Conservation (phyloP, 495 filamentous ascomycete genomes). For the Penicillium diatomitis region DNA sequence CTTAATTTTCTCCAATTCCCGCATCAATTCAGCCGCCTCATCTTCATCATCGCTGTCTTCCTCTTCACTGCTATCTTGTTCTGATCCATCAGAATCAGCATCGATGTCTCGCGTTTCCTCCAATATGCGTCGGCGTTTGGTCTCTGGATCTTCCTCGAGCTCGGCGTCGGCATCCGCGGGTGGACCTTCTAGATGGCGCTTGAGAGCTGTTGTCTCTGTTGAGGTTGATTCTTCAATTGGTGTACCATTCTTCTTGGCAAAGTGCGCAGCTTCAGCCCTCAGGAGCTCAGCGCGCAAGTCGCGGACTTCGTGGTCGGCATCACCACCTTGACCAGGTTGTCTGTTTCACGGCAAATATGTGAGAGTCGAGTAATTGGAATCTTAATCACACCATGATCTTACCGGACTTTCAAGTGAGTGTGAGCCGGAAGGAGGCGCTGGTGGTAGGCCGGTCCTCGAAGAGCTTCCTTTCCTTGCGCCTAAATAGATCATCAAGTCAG, state of each 20-base stretch:
- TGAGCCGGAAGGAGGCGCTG: constrained; percentile 91
- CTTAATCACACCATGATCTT: constrained; percentile 6
- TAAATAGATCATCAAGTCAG: constrained; percentile 20
- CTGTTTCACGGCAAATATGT: constrained; percentile 19
- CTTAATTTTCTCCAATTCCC: constrained; percentile 92
- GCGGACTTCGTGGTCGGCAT: constrained; percentile 59
- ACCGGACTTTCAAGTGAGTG: constrained; percentile 82
- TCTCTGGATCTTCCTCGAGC: constrained; percentile 53
- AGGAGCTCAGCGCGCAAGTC: constrained; percentile 90
- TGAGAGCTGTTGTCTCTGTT: constrained; percentile 36
- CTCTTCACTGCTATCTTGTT: constrained; percentile 64
- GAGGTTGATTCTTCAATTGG: constrained; percentile 30
- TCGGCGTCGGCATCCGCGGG: constrained; percentile 21
- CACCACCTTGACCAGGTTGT: constrained; percentile 82
- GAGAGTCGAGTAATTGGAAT: neutral
- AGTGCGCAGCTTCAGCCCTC: constrained; percentile 77
- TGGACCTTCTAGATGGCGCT: constrained; percentile 57
- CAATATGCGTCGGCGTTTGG: constrained; percentile 78
- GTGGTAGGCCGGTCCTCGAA: constrained; percentile 89
- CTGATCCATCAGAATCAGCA: constrained; percentile 69
- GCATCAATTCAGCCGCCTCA: constrained; percentile 79
- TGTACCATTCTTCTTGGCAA: constrained; percentile 68
- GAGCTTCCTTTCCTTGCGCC: constrained; percentile 92
- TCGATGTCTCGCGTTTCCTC: constrained; percentile 87
- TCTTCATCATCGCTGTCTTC: constrained; percentile 69